Evolutionary conservation across 441 rosid species (phyloP), one percentile per base, ranked within the genome.

Genomic region (Adansonia rubrostipa): DNA sequence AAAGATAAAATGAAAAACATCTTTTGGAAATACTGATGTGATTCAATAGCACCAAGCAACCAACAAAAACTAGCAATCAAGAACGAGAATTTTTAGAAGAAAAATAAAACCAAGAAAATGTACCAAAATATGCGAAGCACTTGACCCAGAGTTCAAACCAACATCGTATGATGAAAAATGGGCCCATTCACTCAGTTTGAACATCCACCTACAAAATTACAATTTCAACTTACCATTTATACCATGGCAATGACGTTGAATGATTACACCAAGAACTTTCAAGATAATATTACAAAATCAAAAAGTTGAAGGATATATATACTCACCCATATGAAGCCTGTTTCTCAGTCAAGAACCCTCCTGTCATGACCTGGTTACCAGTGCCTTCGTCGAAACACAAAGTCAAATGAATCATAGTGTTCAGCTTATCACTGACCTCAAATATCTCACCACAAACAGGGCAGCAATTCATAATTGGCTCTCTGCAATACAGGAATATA

Each of bases 311-410:
- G 64, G 42, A 77, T n/a, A 9, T 45, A 56, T 36, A 22, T 78
- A 75, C 89, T 80, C 86, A 93, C 98, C 97, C 99, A 81, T 90
- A 88, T 20, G 98, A 91, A 67, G 97, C 97, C 80, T 96, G 91
- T 82, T 91, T 96, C 81, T 93, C 99, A 80, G 98, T 95, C 83
- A 95, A 87, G 81, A 95, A 95, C 58, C 99, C 99, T 79, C 99
- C 99, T 1, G 91, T 93, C 99, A 95, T 93, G 65, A 88, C 78
- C 87, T 93, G 94, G 80, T 90, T 91, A 85, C 99, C 98, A 19
- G 96, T 93, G 85, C 98, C 98, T 86, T 93, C 97, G 75, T 93
- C 97, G 63, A 96, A 96, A 85, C 99, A 94, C 6, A 96, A 92
- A 74, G 90, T 92, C 87, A 96, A 84, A 85, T 96, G 99, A 74